Conservation (phyloP, 2,329 filamentous ascomycete species). For the Verticillium nonalfalfae region DNA sequence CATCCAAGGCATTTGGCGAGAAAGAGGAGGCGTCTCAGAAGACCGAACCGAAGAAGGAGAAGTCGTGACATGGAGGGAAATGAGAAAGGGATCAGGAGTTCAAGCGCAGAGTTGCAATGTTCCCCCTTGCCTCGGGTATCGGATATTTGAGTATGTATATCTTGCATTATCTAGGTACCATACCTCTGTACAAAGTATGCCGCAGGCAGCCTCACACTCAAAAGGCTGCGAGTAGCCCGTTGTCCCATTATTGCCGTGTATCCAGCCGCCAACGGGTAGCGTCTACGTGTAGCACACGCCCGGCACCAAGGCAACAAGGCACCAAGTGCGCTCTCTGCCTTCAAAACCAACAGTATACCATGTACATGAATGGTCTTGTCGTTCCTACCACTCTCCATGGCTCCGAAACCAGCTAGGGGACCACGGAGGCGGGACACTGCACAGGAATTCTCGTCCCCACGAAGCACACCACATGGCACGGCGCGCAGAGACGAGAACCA, state of each 20-base stretch:
- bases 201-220: background rate
- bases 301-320: too few relatives aligned
- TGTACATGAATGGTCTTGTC: too few relatives aligned
- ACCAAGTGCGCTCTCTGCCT: too few relatives aligned
- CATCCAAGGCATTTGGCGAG: slow-evolving; percentile 11
- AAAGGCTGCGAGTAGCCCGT: background rate
- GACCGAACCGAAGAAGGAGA: background rate
- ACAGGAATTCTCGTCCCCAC: too few relatives aligned
- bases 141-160: background rate
- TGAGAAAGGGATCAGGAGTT: background rate
- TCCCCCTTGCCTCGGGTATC: background rate
- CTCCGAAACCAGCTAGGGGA: too few relatives aligned
- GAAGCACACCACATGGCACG: too few relatives aligned
- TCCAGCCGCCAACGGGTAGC: too few relatives aligned
- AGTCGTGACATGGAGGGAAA: background rate
- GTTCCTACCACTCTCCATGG: too few relatives aligned
- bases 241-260: background rate
- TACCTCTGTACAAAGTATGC: background rate
- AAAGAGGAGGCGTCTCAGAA: background rate
- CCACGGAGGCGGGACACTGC: too few relatives aligned
- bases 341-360: too few relatives aligned
- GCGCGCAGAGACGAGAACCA: background rate
- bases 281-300: too few relatives aligned
- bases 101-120: background rate
- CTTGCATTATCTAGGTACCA: background rate